Conservation (phyloP, 1,284 basidiomycete genomes). For the Cystobasidium sp. region DNA sequence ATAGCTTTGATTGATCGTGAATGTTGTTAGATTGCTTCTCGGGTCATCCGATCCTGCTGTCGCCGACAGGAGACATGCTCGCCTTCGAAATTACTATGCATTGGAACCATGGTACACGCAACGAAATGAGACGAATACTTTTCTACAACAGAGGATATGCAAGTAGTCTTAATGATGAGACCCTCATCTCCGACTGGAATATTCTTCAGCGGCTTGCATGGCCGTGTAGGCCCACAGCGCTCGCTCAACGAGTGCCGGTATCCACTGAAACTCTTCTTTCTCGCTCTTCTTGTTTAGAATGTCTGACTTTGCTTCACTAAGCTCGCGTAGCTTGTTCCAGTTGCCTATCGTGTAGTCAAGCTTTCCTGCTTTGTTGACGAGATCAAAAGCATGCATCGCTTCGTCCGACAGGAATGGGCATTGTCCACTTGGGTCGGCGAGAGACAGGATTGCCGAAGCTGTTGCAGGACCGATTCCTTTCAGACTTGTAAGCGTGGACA, state of each 20-base stretch:
- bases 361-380: slow-evolving; percentile 33
- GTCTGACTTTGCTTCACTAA: slow-evolving; percentile 13
- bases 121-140: too few species aligned
- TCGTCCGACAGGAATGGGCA: slow-evolving; percentile 50
- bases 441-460: slow-evolving; percentile 47
- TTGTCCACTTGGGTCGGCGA: background rate
- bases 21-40: too few species aligned
- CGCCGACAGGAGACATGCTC: too few species aligned
- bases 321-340: slow-evolving; percentile 13
- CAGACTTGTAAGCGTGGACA: slow-evolving; percentile 41
- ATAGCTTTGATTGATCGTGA: too few species aligned
- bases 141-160: too few species aligned
- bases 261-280: slow-evolving; percentile 7
- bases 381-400: slow-evolving; percentile 40
- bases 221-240: slow-evolving; percentile 26
- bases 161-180: too few species aligned
- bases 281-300: slow-evolving; percentile 7
- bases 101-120: too few species aligned
- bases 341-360: slow-evolving; percentile 38
- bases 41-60: too few species aligned
- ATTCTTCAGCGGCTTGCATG: background rate
- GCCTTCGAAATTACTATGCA: too few species aligned
- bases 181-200: too few species aligned
- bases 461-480: slow-evolving; percentile 50
- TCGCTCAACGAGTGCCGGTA: slow-evolving; percentile 22